Percentiles rank a stretch among this genome's conserved stretches.
Conservation (phyloP, 228 moss, liverwort and hornwort genomes). For the Sphagnum fallax region DNA sequence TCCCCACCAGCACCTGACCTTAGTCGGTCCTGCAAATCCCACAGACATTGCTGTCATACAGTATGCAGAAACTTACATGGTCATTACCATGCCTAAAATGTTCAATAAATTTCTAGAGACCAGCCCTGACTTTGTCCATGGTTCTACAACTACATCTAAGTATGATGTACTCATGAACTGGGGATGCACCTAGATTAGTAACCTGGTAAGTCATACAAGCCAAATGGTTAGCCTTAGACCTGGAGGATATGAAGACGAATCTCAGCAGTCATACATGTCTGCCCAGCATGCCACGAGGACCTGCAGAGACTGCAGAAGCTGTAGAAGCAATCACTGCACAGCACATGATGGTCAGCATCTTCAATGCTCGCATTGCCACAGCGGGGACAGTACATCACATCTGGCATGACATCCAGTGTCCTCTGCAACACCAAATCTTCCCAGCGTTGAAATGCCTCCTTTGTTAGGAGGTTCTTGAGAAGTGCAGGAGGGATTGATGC, state of each 20-base stretch:
- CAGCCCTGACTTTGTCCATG: too few relatives aligned
- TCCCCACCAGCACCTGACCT: conserved; percentile 35
- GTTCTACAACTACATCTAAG: too few relatives aligned
- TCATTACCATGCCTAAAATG: too few relatives aligned
- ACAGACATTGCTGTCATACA: too few relatives aligned
- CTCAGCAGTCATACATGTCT: conserved; percentile 61
- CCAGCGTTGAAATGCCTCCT: conserved; percentile 60
- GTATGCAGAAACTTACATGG: too few relatives aligned
- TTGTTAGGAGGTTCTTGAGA: conserved; percentile 48
- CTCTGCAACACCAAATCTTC: conserved; percentile 58
- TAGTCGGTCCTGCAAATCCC: conserved; percentile 34
- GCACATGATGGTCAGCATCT: conserved; percentile 65
- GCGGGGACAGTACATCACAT: conserved; percentile 71
- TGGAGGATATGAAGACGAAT: conserved; percentile 44
- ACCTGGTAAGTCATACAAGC: background rate
- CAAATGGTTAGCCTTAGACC: conserved; percentile 7
- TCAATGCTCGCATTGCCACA: conserved; percentile 61
- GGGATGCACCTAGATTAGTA: too few relatives aligned
- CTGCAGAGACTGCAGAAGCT: conserved; percentile 74
- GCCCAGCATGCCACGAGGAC: conserved; percentile 60
- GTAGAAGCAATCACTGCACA: conserved; percentile 65
- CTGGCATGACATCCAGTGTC: conserved; percentile 65
- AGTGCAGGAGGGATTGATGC: conserved; percentile 41
- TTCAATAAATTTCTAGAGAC: too few relatives aligned
- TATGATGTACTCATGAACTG: too few relatives aligned